Percentiles rank a stretch among this genome's conserved stretches.
Evolutionary conservation across 192 early-diverging fungal species (phyloP).

Genomic region (Coemansia sp.): DNA sequence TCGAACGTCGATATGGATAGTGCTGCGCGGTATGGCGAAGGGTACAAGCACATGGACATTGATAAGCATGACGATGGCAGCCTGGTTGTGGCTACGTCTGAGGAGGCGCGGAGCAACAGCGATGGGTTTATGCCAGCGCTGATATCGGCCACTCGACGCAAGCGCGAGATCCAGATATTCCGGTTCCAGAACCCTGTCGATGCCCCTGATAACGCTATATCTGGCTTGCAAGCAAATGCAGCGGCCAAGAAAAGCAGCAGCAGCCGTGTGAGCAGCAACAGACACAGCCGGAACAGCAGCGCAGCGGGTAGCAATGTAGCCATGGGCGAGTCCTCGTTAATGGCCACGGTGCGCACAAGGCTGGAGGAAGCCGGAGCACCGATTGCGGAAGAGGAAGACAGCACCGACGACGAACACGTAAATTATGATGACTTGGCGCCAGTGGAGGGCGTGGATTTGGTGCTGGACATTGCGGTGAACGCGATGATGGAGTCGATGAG

Average conservation of each 20-base stretch:
- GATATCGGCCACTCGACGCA: conserved; percentile 46
- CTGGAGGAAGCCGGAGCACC: conserved; percentile 8
- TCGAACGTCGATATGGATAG: conserved; percentile 30
- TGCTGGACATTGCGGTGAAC: conserved; percentile 38
- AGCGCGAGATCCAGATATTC: conserved; percentile 53
- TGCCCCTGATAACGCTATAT: conserved; percentile 35
- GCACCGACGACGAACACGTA: background rate
- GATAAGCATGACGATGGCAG: conserved; percentile 46
- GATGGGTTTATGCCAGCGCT: conserved; percentile 48
- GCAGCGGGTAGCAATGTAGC: background rate
- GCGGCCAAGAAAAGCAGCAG: background rate
- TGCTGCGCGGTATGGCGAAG: conserved; percentile 46
- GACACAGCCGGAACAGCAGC: conserved; percentile 14
- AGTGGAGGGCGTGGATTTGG: conserved; percentile 22
- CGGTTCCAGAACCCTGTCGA: conserved; percentile 39
- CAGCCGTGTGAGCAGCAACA: conserved; percentile 8
- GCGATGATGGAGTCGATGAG: conserved; percentile 53
- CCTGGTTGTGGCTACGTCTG: conserved; percentile 28
- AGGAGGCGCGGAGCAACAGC: conserved; percentile 2
- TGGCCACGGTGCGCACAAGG: conserved; percentile 14
- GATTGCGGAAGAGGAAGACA: conserved; percentile 11
- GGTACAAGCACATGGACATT: conserved; percentile 45
- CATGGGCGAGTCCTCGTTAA: conserved; percentile 20
- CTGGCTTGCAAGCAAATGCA: conserved; percentile 3
- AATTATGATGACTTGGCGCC: conserved; percentile 2